These are phyloP conservation scores for Hypholoma fasciculare DNA, from an alignment of 768 basidiomycete genomes.

Conservation along the genomic window DNA sequence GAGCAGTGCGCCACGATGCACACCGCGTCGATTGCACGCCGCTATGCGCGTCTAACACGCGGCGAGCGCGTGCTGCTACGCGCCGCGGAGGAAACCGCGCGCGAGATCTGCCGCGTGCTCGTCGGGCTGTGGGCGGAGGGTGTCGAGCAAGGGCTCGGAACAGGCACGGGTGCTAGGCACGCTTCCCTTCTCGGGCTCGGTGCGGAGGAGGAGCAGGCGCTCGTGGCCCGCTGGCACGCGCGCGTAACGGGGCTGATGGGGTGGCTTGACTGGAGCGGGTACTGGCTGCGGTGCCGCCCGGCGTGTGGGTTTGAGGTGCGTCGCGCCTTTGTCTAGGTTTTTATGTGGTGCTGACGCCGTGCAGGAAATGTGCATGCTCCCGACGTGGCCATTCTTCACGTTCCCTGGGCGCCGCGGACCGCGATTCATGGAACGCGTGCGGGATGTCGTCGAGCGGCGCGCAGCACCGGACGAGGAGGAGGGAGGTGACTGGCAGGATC, in stretches of 20 bases:
- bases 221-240: constrained; percentile 28
- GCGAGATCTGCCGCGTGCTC: constrained; percentile 46
- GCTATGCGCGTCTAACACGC: constrained; percentile 17
- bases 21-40: constrained; percentile 22
- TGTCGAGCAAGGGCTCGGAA: constrained; percentile 20
- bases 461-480: not conserved
- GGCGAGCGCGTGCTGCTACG: constrained; percentile 30
- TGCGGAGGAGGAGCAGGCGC: not conserved
- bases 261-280: constrained; percentile 52
- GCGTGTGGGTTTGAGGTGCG: constrained; percentile 45
- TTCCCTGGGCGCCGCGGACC: not conserved
- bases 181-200: constrained; percentile 3
- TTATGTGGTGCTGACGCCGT: not conserved
- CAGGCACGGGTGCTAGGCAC: not conserved
- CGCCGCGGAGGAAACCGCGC: constrained; percentile 32
- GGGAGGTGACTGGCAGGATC: not conserved
- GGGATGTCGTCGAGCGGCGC: not conserved
- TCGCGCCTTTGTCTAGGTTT: not conserved
- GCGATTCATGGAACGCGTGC: not conserved
- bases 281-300: constrained; percentile 50
- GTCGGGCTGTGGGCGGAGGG: constrained; percentile 50
- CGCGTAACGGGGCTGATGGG: constrained; percentile 37
- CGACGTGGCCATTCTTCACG: constrained; percentile 41
- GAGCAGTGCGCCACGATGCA: constrained; percentile 32
- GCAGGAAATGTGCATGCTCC: constrained; percentile 44